Percentiles rank a stretch among this genome's conserved stretches.
phyloP scores from a whole-genome alignment of 352 stramenopile species.

The Plasmopara muralis region DNA sequence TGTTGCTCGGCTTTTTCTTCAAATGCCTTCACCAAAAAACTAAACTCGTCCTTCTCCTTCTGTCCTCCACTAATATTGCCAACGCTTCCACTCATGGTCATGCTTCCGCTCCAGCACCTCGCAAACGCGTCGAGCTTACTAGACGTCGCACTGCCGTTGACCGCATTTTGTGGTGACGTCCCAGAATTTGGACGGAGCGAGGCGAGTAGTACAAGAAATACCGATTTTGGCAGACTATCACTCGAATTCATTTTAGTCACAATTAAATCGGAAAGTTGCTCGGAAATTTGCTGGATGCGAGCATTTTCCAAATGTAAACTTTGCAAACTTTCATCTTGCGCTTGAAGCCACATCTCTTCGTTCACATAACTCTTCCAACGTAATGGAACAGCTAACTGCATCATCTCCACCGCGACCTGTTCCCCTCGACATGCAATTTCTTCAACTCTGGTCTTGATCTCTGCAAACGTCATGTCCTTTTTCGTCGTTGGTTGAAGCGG shows the following conservation, averaged over 20 bases:
- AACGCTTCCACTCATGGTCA: constrained; percentile 32
- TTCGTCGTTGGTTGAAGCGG: constrained; percentile 24
- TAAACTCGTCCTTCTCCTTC: constrained; percentile 56
- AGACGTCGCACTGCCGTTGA: constrained; percentile 15
- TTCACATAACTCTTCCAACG: constrained; percentile 42
- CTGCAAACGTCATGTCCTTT: constrained; percentile 56
- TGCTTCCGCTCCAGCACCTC: constrained; percentile 33
- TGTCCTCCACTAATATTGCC: constrained; percentile 16
- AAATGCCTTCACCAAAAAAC: constrained; percentile 60
- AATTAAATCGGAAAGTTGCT: constrained; percentile 43
- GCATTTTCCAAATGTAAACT: constrained; percentile 33
- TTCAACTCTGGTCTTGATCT: constrained; percentile 48
- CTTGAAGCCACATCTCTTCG: constrained; percentile 28
- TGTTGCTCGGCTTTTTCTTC: constrained; percentile 54
- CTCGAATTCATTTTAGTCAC: constrained; percentile 40
- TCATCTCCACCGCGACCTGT: constrained; percentile 46
- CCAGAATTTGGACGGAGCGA: constrained; percentile 42
- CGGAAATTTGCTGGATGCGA: constrained; percentile 36
- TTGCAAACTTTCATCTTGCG: constrained; percentile 37
- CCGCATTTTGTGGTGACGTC: constrained; percentile 14
- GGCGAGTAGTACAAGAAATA: constrained; percentile 41
- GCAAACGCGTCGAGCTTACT: constrained; percentile 25
- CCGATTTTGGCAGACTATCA: constrained; percentile 39
- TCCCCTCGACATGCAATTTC: constrained; percentile 49
- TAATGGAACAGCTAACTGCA: constrained; percentile 33